These are phyloP conservation scores for Daldinia caldariorum DNA, from an alignment of 495 filamentous ascomycete genomes.

Conservation along the genomic window DNA sequence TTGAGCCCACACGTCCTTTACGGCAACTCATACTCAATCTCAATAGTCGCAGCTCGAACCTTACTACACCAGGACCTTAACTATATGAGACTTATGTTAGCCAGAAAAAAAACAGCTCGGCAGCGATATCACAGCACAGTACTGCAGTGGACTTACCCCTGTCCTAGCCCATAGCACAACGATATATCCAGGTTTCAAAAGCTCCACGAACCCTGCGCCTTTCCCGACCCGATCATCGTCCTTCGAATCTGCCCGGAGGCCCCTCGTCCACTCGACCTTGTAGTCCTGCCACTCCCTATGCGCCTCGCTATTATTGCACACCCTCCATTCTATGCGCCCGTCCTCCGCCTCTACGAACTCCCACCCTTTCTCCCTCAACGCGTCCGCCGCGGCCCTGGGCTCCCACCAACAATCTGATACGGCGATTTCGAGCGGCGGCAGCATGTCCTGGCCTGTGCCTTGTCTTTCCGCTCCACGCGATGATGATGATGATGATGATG, in stretches of 20 bases:
- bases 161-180: conserved; percentile 35
- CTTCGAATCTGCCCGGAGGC: conserved; percentile 7
- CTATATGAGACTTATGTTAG: conserved; percentile 8
- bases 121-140: neutral
- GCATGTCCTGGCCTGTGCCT: neutral
- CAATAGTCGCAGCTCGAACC: conserved; percentile 31
- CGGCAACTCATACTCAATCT: conserved; percentile 29
- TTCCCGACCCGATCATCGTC: conserved; percentile 17
- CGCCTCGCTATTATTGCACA: conserved; percentile 30
- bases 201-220: conserved; percentile 28
- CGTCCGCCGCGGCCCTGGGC: neutral
- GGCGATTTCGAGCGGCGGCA: conserved; percentile 14
- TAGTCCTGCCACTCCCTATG: conserved; percentile 8
- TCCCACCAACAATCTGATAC: conserved; percentile 13
- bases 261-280: conserved; percentile 30
- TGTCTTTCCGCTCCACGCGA: neutral
- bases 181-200: conserved; percentile 15
- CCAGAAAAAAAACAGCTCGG: neutral
- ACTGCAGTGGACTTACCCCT: conserved; percentile 27
- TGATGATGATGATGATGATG: too few species aligned
- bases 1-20: neutral
- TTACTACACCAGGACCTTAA: conserved; percentile 15
- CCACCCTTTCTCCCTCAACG: conserved; percentile 22
- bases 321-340: conserved; percentile 23
- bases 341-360: conserved; percentile 26